These are phyloP conservation scores for Cutaneotrichosporon mucoides DNA, from an alignment of 1,284 basidiomycete genomes.

Conservation along the genomic window DNA sequence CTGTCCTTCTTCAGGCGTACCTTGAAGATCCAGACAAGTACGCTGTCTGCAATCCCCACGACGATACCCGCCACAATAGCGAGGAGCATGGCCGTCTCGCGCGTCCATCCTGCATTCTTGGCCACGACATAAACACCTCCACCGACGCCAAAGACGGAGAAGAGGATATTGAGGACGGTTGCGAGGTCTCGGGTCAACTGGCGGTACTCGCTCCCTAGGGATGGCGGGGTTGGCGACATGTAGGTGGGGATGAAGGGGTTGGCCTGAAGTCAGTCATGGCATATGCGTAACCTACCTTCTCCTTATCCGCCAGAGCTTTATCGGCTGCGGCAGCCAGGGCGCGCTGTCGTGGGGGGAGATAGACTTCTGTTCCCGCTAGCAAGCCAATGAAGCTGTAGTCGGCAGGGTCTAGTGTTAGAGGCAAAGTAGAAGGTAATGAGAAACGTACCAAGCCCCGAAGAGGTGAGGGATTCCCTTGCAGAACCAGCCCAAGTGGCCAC, in stretches of 20 bases:
- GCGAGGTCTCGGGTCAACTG: constrained; percentile 27
- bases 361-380: constrained; percentile 38
- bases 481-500: constrained; percentile 18
- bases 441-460: constrained; percentile 17
- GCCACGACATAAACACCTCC: constrained; percentile 38
- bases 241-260: constrained; percentile 39
- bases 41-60: constrained; percentile 36
- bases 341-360: constrained; percentile 30
- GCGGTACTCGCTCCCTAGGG: constrained; percentile 34
- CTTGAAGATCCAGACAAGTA: constrained; percentile 31
- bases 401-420: constrained; percentile 24
- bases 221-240: constrained; percentile 28
- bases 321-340: constrained; percentile 14
- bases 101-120: constrained; percentile 30
- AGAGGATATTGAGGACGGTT: constrained; percentile 40
- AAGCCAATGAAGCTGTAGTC: constrained; percentile 33
- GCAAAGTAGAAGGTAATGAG: too few relatives aligned
- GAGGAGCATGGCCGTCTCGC: constrained; percentile 29
- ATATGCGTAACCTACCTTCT: not conserved
- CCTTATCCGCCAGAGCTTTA: not conserved
- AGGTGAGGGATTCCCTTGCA: constrained; percentile 2
- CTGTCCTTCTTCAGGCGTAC: constrained; percentile 18
- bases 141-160: constrained; percentile 38
- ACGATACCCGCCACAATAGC: constrained; percentile 33
- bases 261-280: constrained; percentile 18